Base-by-base conservation (phyloP, 2,329 filamentous ascomycete genomes). In the Verticillium longisporum region DNA sequence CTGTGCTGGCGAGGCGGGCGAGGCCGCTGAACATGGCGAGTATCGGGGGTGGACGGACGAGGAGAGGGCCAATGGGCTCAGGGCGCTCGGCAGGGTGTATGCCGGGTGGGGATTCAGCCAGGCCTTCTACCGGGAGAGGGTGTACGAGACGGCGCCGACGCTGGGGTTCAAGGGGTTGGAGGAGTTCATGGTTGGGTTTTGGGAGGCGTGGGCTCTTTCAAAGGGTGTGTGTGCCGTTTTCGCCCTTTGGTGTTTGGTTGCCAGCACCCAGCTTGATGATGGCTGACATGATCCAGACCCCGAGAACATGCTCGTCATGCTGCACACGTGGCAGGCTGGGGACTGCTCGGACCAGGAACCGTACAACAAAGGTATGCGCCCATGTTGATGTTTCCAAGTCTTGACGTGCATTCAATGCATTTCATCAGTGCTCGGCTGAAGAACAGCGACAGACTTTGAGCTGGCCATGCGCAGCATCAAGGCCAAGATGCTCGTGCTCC, bases 31-130 rank as follows among this genome's bases (percentile, higher is more conserved):
- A 13, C 26, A 26, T 26, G 63, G 55, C 15, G 65, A 54, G 36
- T 67, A 65, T 32, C 62, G 64, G 3, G 50, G 53, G 3, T 76
- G 74, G 74, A 68, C 69, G 3, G 87, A 76, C 72, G 77, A 66
- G 77, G 67, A 75, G 67, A 68, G 74, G 67, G 34, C 68, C 65
- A 57, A 68, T 33, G 70, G 80, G 61, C 69, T 94, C 50, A 92
- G 88, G 68, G 90, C 90, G 0, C 83, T 94, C 61, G 89, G 83
- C 0, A 81, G 89, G 55, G 90, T 87, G 0, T 95, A 95, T 72
- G 89, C 90, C 1, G 90, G 90, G 0, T 95, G 86, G 90, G 90
- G 91, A 0, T 90, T 94, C 68, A 89, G 86, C 58, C 90, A 93
- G 68, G 82, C 88, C 0, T 94, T 93, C 68, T 94, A 94, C 68